These are phyloP conservation scores for Tolypocladium nubicola DNA, from an alignment of 2,329 filamentous ascomycete species.

Conservation along the genomic window DNA sequence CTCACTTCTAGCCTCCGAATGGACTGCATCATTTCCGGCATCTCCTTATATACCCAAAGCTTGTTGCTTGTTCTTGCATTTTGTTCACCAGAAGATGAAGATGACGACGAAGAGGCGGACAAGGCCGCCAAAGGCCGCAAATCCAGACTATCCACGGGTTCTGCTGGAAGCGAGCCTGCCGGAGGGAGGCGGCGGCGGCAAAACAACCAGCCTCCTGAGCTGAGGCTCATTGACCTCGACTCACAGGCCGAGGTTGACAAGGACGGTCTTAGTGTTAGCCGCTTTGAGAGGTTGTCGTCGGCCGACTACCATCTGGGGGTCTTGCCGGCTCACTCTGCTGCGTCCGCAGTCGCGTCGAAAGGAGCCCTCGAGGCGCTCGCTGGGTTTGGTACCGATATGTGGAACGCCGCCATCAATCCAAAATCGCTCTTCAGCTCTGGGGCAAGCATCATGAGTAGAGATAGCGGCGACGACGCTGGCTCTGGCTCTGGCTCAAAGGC, in stretches of 20 bases:
- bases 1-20: slow-evolving; percentile 61
- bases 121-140: slow-evolving; percentile 24
- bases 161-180: slow-evolving; percentile 45
- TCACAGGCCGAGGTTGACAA: slow-evolving; percentile 83
- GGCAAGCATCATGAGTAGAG: slow-evolving; percentile 59
- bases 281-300: slow-evolving; percentile 75
- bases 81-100: slow-evolving; percentile 63
- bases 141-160: slow-evolving; percentile 32
- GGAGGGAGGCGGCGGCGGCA: slow-evolving; percentile 60
- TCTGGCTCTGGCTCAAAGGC: slow-evolving; percentile 36
- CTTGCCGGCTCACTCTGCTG: slow-evolving; percentile 61
- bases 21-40: slow-evolving; percentile 95
- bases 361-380: slow-evolving; percentile 71
- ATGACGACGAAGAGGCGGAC: slow-evolving; percentile 33
- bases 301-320: slow-evolving; percentile 88
- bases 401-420: slow-evolving; percentile 85
- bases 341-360: slow-evolving; percentile 50
- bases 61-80: slow-evolving; percentile 88
- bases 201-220: slow-evolving; percentile 76
- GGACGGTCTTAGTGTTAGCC: slow-evolving; percentile 74
- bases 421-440: slow-evolving; percentile 78
- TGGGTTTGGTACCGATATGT: slow-evolving; percentile 63
- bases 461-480: slow-evolving; percentile 46
- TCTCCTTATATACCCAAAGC: slow-evolving; percentile 90
- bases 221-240: slow-evolving; percentile 80